These are phyloP conservation scores for Talaromyces sp. DNA, from an alignment of 2,329 filamentous ascomycete genomes.

Conservation along the genomic window DNA sequence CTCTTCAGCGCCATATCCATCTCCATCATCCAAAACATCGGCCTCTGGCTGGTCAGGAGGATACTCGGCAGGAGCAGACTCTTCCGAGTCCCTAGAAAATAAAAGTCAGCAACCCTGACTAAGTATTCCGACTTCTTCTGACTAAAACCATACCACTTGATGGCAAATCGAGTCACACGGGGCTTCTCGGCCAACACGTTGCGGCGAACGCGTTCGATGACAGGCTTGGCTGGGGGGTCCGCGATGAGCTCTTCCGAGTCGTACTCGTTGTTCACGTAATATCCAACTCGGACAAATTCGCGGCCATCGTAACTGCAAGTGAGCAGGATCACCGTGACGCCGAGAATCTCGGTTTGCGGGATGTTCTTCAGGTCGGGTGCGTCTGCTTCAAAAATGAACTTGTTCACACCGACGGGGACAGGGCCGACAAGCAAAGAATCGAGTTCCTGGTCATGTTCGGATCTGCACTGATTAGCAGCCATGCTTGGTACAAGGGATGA, in stretches of 20 bases:
- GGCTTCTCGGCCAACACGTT: slow-evolving; percentile 97
- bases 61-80: slow-evolving; percentile 90
- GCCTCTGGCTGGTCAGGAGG: slow-evolving; percentile 97
- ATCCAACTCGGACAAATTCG: slow-evolving; percentile 96
- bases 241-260: slow-evolving; percentile 82
- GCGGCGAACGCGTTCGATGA: slow-evolving; percentile 85
- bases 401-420: slow-evolving; percentile 97
- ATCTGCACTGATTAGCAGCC: slow-evolving; percentile 48
- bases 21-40: slow-evolving; percentile 72
- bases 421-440: slow-evolving; percentile 94
- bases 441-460: slow-evolving; percentile 97
- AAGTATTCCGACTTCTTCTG: neutral
- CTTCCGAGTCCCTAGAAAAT: slow-evolving; percentile 81
- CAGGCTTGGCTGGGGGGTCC: slow-evolving; percentile 85
- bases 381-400: slow-evolving; percentile 96
- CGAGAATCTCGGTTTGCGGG: slow-evolving; percentile 89
- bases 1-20: slow-evolving; percentile 87
- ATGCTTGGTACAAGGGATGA: slow-evolving; percentile 7
- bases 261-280: slow-evolving; percentile 99
- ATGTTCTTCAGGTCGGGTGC: slow-evolving; percentile 86
- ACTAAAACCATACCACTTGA: slow-evolving; percentile 74
- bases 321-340: slow-evolving; percentile 93
- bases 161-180: slow-evolving; percentile 92
- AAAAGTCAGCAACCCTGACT: neutral
- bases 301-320: slow-evolving; percentile 94